These are phyloP conservation scores for Starmera quercuum DNA, from an alignment of 805 yeast species.

Conservation along the genomic window DNA sequence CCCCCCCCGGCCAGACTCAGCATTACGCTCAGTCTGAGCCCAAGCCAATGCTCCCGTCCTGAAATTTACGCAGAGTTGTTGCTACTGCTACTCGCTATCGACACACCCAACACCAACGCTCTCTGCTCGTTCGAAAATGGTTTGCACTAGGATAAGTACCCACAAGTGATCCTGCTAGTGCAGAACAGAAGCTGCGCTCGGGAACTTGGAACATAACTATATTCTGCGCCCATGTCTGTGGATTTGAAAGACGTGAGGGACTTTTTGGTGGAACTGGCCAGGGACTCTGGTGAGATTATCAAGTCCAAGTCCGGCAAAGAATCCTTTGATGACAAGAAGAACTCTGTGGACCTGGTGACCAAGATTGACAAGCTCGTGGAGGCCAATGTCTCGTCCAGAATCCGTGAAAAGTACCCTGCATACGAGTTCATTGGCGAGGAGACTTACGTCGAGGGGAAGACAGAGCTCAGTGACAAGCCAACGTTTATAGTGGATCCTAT, in stretches of 20 bases:
- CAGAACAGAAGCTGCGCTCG: not conserved
- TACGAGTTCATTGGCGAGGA: slow-evolving; percentile 58
- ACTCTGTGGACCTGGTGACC: slow-evolving; percentile 57
- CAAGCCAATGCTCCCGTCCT: too few relatives aligned
- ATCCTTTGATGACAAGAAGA: slow-evolving; percentile 47
- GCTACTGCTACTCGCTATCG: too few relatives aligned
- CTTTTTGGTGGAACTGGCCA: slow-evolving; percentile 31
- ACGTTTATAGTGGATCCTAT: slow-evolving; percentile 61
- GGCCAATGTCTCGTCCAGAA: slow-evolving; percentile 26
- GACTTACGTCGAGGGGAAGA: slow-evolving; percentile 40
- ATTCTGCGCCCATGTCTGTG: not conserved
- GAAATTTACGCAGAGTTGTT: too few relatives aligned
- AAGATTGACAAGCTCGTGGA: slow-evolving; percentile 54
- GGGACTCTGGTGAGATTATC: slow-evolving; percentile 43
- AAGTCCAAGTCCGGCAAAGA: slow-evolving; percentile 39
- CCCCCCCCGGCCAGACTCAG: too few relatives aligned
- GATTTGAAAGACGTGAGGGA: slow-evolving; percentile 24
- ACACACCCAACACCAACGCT: too few relatives aligned
- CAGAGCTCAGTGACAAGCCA: slow-evolving; percentile 41
- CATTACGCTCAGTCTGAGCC: too few relatives aligned
- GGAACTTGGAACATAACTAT: not conserved
- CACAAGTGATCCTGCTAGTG: too few relatives aligned
- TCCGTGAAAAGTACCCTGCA: slow-evolving; percentile 34
- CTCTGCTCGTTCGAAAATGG: too few relatives aligned
- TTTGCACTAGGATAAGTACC: too few relatives aligned